Evolutionary conservation across 192 early-diverging fungal genomes (phyloP).

Genomic region (Podochytrium sp.): DNA sequence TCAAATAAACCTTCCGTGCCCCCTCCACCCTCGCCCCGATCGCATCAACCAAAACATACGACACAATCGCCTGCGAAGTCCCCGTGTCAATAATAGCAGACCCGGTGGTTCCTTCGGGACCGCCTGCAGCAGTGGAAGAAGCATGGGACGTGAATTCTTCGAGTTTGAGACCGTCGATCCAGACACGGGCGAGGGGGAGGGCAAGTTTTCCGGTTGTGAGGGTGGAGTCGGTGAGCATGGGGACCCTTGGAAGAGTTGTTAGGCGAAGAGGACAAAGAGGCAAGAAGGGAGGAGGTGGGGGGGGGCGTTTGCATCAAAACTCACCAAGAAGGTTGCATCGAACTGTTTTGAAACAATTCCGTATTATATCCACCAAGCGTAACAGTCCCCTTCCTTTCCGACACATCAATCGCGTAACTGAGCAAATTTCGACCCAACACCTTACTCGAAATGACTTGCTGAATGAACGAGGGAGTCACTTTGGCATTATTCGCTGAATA

Average conservation of each 20-base stretch:
- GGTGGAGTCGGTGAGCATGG: conserved; percentile 1
- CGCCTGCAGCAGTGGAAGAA: background rate
- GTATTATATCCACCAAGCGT: conserved; percentile 18
- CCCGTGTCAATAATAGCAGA: conserved; percentile 26
- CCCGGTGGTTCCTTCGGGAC: conserved; percentile 4
- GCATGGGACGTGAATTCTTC: conserved; percentile 4
- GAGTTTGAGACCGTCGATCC: background rate
- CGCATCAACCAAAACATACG: background rate
- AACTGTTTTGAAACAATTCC: background rate
- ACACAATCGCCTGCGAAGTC: conserved; percentile 11
- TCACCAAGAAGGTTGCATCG: background rate
- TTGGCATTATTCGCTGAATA: background rate
- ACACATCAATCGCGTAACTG: conserved; percentile 1
- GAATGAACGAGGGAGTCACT: background rate
- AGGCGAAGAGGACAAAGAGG: background rate
- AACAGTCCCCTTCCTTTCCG: background rate
- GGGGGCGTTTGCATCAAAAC: background rate
- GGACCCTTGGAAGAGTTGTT: background rate
- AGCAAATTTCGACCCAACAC: background rate
- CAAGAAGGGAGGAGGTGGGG: background rate
- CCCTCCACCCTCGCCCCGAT: background rate
- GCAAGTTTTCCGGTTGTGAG: conserved; percentile 15
- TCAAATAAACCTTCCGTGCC: background rate
- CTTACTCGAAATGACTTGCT: background rate
- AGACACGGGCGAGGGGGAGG: background rate